Evolutionary conservation across 1,284 basidiomycete genomes (phyloP).

Genomic region (Ustilago lituana): DNA sequence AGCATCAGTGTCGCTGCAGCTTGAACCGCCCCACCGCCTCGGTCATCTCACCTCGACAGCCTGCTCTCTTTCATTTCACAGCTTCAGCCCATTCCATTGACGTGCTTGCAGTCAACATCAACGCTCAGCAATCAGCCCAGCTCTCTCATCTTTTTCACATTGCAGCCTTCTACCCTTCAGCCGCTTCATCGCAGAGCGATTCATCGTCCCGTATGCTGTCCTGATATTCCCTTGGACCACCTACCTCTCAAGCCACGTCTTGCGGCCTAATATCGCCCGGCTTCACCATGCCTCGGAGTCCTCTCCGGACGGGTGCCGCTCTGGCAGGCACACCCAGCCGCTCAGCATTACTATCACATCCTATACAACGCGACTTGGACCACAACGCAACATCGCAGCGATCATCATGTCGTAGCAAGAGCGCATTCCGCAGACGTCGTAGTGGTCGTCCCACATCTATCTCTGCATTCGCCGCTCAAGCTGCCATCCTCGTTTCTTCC

Average conservation of each 20-base stretch:
- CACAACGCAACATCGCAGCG: neutral
- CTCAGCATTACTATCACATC: neutral
- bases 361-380: neutral
- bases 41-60: neutral
- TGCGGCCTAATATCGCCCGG: slow-evolving; percentile 4
- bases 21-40: neutral
- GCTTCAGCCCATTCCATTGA: neutral
- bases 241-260: slow-evolving; percentile 2
- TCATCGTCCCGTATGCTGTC: slow-evolving; percentile 10
- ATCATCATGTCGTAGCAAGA: neutral
- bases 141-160: neutral
- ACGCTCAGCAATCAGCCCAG: neutral
- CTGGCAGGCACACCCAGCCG: neutral
- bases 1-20: neutral
- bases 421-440: neutral
- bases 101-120: no score
- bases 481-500: slow-evolving; percentile 47
- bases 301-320: slow-evolving; percentile 10
- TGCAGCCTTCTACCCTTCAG: neutral
- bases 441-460: slow-evolving; percentile 11
- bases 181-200: slow-evolving; percentile 3
- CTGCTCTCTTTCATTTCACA: slow-evolving; percentile 3
- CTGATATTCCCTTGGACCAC: neutral
- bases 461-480: slow-evolving; percentile 20
- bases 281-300: slow-evolving; percentile 25